These are phyloP conservation scores for Phaeosphaeriaceae sp. DNA, from an alignment of 2,329 filamentous ascomycete genomes.

Conservation along the genomic window DNA sequence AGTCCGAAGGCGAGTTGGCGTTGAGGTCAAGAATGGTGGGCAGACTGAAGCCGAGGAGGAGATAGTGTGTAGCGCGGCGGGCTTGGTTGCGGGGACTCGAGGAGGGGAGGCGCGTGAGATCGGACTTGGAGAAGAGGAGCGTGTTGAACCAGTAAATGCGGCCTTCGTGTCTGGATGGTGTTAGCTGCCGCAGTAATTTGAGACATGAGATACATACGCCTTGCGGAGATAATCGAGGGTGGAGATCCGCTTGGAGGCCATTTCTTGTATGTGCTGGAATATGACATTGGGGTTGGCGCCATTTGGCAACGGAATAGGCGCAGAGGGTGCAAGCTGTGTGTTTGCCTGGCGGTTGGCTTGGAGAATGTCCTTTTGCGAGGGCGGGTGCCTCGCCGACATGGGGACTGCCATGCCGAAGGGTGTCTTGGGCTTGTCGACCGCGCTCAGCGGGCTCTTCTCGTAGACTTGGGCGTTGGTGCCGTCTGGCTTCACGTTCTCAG, in stretches of 20 bases:
- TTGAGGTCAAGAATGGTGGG: constrained; percentile 90
- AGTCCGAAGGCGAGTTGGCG: constrained; percentile 79
- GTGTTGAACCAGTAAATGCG: constrained; percentile 99
- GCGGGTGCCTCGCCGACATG: constrained; percentile 33
- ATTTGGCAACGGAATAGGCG: constrained; percentile 41
- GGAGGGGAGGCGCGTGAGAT: constrained; percentile 82
- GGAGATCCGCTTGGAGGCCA: constrained; percentile 89
- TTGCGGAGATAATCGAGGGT: constrained; percentile 93
- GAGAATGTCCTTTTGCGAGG: constrained; percentile 37
- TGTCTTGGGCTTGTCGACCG: constrained; percentile 44
- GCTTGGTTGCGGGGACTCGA: constrained; percentile 85
- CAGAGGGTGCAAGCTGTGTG: constrained; percentile 34
- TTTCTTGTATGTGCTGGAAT: constrained; percentile 78
- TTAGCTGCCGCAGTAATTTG: constrained; percentile 13
- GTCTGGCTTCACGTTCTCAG: constrained; percentile 41
- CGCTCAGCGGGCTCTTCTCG: constrained; percentile 41
- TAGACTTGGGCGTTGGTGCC: constrained; percentile 20
- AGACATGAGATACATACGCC: constrained; percentile 65
- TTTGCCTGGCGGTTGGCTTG: constrained; percentile 27
- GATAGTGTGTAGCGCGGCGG: constrained; percentile 89
- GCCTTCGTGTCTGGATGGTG: constrained; percentile 78
- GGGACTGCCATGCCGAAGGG: constrained; percentile 41
- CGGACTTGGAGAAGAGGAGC: constrained; percentile 83
- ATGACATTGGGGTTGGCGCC: constrained; percentile 61
- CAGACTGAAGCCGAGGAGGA: constrained; percentile 89